Evolutionary conservation across 805 yeast genomes (phyloP).

Genomic region (Metschnikowia hibisci): DNA sequence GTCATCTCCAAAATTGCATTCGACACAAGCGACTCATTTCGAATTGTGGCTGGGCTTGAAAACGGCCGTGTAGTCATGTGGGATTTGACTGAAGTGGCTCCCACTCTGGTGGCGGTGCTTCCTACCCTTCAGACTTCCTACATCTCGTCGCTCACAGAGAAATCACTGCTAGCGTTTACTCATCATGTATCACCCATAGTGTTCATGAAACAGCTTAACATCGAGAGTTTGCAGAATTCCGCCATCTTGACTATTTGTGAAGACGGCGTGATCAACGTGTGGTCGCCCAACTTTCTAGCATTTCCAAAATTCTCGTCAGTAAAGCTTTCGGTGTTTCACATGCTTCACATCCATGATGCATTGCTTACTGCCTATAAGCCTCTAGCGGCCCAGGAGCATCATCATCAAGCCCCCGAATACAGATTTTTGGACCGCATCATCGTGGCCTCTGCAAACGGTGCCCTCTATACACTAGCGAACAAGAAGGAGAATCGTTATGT

Average conservation of each 20-base stretch:
- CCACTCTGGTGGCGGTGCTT: slow-evolving; percentile 15
- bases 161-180: slow-evolving; percentile 3
- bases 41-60: slow-evolving; percentile 45
- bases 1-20: slow-evolving; percentile 39
- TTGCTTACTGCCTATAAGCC: not conserved
- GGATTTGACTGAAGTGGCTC: slow-evolving; percentile 31
- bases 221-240: slow-evolving; percentile 9
- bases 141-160: slow-evolving; percentile 7
- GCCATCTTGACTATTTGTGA: slow-evolving; percentile 14
- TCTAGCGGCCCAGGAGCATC: slow-evolving; percentile 1
- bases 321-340: not conserved
- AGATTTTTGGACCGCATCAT: slow-evolving; percentile 12
- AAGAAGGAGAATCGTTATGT: slow-evolving; percentile 8
- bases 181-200: slow-evolving; percentile 17
- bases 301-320: slow-evolving; percentile 17
- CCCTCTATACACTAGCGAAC: slow-evolving; percentile 10
- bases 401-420: slow-evolving; percentile 14
- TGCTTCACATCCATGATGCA: not conserved
- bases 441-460: slow-evolving; percentile 11
- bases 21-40: slow-evolving; percentile 33
- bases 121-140: slow-evolving; percentile 19
- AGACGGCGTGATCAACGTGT: slow-evolving; percentile 18
- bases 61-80: slow-evolving; percentile 52
- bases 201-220: slow-evolving; percentile 10
- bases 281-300: slow-evolving; percentile 21